These are phyloP conservation scores for Borovskyia barvae DNA, from an alignment of 208 protist species.

Conservation along the genomic window DNA sequence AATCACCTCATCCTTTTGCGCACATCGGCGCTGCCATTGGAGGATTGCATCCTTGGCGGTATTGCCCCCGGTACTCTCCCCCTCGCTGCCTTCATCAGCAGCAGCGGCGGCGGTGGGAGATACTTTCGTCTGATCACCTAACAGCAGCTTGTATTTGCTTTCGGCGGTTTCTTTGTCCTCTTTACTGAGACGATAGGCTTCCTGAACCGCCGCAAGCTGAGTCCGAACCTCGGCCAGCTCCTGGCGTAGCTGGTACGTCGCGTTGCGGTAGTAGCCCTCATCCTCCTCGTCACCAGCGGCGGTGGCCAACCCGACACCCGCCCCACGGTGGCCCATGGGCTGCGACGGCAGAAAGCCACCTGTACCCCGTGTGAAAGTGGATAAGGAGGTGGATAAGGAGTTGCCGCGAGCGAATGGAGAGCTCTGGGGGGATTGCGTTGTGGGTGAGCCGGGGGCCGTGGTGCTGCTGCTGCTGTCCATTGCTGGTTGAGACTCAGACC, in stretches of 20 bases:
- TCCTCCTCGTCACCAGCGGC: constrained; percentile 16
- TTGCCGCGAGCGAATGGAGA: no score
- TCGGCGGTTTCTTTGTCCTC: constrained; percentile 39
- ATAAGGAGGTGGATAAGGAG: no score
- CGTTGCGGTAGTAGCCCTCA: constrained; percentile 36
- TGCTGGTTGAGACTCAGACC: neutral
- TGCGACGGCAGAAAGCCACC: neutral
- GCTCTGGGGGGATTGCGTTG: neutral
- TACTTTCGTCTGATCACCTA: constrained; percentile 30
- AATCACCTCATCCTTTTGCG: constrained; percentile 58
- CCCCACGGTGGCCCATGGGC: neutral
- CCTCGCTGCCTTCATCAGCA: neutral
- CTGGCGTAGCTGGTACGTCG: constrained; percentile 40
- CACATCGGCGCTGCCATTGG: constrained; percentile 37
- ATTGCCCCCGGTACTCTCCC: neutral
- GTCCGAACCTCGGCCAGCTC: constrained; percentile 40
- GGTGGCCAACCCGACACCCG: no score
- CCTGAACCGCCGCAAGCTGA: constrained; percentile 36
- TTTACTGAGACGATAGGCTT: constrained; percentile 25
- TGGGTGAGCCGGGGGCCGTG: neutral
- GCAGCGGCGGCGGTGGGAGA: neutral
- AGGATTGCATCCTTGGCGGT: constrained; percentile 8
- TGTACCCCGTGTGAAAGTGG: neutral
- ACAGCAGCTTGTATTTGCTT: constrained; percentile 46
- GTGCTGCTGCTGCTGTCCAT: neutral